Evolutionary conservation across 805 yeast species (phyloP).

Genomic region (Wickerhamiella kurtzmanii): DNA sequence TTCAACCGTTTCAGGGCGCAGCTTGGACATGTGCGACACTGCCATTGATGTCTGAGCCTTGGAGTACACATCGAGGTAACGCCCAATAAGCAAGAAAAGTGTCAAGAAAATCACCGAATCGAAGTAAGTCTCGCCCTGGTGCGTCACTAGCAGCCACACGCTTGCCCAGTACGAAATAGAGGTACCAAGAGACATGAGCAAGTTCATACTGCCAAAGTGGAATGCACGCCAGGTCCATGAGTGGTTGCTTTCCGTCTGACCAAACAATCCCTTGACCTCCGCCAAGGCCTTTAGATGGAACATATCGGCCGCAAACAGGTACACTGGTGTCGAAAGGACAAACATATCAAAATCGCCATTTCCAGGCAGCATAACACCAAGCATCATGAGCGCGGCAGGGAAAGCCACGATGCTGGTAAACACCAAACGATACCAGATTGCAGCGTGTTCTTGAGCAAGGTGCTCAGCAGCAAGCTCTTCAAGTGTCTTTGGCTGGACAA

Average conservation of each 20-base stretch:
- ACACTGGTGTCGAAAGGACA: conserved; percentile 55
- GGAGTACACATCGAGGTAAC: conserved; percentile 52
- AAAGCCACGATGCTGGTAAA: conserved; percentile 37
- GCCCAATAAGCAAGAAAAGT: conserved; percentile 57
- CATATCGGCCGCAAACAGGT: conserved; percentile 59
- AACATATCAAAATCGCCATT: conserved; percentile 49
- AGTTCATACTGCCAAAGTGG: conserved; percentile 65
- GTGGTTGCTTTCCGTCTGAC: conserved; percentile 28
- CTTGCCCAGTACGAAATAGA: conserved; percentile 59
- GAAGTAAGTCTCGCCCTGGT: conserved; percentile 43
- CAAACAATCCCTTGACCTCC: conserved; percentile 48
- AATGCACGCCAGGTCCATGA: conserved; percentile 34
- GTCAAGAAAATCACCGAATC: conserved; percentile 70
- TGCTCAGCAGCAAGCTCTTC: conserved; percentile 48
- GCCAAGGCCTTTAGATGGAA: conserved; percentile 55
- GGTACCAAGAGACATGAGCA: conserved; percentile 62
- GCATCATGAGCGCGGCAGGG: conserved; percentile 50
- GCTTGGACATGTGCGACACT: conserved; percentile 37
- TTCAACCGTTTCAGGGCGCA: conserved; percentile 37
- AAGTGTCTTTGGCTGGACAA: conserved; percentile 42
- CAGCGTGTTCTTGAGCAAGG: conserved; percentile 25
- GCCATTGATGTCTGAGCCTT: conserved; percentile 57
- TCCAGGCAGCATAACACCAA: conserved; percentile 44
- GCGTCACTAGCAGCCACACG: conserved; percentile 39
- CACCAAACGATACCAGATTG: conserved; percentile 33